A percentile compares a stretch with the other conserved stretches of the same genome.
Evolutionary conservation across 2,329 filamentous ascomycete genomes (phyloP).

Genomic region (Scedosporium boydii): DNA sequence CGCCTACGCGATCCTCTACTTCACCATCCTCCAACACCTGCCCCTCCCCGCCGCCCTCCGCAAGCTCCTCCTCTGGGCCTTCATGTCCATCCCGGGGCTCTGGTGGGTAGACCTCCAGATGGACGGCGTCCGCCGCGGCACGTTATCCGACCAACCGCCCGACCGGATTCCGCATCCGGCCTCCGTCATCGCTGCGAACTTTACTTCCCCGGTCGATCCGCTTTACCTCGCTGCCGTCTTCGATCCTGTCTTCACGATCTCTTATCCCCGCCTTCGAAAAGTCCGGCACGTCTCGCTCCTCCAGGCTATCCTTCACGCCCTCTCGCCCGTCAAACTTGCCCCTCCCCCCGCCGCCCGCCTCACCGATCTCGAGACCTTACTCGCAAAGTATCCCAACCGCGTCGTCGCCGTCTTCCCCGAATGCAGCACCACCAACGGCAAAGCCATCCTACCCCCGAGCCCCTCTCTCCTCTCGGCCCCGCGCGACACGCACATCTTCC

Average conservation of each 20-base stretch:
- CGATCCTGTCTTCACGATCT: conserved; percentile 85
- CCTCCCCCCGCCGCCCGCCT: conserved; percentile 38
- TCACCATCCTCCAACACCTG: conserved; percentile 73
- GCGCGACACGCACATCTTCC: conserved; percentile 68
- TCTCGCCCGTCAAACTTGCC: conserved; percentile 45
- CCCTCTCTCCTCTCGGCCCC: conserved; percentile 64
- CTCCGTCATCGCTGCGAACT: conserved; percentile 79
- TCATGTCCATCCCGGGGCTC: conserved; percentile 81
- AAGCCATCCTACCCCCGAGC: conserved; percentile 76
- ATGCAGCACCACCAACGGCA: conserved; percentile 87
- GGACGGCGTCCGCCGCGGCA: conserved; percentile 90
- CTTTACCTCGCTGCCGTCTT: conserved; percentile 94
- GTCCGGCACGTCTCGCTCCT: conserved; percentile 72
- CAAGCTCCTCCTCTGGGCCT: conserved; percentile 79
- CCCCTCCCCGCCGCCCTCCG: conserved; percentile 55
- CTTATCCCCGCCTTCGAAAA: conserved; percentile 63
- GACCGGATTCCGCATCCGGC: conserved; percentile 68
- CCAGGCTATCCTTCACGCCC: conserved; percentile 63
- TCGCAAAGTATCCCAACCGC: conserved; percentile 60
- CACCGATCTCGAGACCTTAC: conserved; percentile 52
- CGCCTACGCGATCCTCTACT: conserved; percentile 59
- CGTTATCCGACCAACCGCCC: conserved; percentile 62
- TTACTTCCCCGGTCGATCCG: conserved; percentile 86
- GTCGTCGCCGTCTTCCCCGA: conserved; percentile 87
- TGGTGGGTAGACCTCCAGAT: conserved; percentile 99